phyloP scores from a whole-genome alignment of 129 eudicot species.

The Flaveria sonorensis region DNA sequence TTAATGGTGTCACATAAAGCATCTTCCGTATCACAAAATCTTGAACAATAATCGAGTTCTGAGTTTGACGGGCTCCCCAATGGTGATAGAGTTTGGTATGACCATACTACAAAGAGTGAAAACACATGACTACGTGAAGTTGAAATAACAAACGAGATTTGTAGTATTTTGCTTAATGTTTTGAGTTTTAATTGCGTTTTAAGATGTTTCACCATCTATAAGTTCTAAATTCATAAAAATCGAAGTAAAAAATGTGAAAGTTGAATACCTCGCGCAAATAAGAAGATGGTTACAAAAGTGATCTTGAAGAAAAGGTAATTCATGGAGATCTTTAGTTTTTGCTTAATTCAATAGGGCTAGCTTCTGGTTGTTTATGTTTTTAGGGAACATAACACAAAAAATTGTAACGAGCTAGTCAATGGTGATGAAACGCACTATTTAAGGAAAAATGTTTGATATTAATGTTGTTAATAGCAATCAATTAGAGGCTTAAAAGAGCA shows the following conservation, averaged over 20 bases:
- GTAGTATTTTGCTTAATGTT: neutral
- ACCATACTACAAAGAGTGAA: neutral
- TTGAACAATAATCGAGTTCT: neutral
- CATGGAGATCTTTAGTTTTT: neutral
- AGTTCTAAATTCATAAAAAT: too few species aligned
- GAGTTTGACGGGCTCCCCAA: neutral
- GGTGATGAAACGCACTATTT: neutral
- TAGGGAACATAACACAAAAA: neutral
- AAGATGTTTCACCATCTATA: neutral
- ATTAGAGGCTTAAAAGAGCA: slow-evolving; percentile 1
- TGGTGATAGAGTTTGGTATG: slow-evolving; percentile 3
- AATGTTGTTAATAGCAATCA: neutral
- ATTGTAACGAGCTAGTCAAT: neutral
- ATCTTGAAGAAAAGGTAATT: slow-evolving; percentile 10
- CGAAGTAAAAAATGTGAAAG: neutral
- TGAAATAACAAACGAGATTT: neutral
- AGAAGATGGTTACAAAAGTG: neutral
- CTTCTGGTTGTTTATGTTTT: neutral
- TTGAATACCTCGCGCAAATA: slow-evolving; percentile 9
- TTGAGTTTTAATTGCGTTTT: neutral
- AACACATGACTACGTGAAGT: neutral
- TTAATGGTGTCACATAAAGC: slow-evolving; percentile 17
- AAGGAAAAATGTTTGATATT: neutral
- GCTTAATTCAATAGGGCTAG: neutral
- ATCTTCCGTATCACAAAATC: slow-evolving; percentile 21